Conservation (phyloP, 139 green algal species). For the Tetradesmus lagerheimii region DNA sequence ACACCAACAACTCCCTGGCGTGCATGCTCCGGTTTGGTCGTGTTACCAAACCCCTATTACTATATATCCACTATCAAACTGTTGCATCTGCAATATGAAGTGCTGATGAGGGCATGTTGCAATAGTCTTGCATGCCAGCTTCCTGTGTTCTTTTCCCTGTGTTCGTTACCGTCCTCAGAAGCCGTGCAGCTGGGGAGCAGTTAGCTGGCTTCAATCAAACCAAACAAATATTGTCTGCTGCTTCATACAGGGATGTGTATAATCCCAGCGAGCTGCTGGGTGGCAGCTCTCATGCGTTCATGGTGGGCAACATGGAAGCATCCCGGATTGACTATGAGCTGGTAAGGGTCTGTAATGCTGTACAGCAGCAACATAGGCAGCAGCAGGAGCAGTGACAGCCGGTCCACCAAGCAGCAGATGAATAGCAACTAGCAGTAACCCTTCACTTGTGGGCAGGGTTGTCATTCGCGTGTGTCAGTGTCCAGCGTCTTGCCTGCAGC, state of each 20-base stretch:
- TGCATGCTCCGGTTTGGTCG: background rate
- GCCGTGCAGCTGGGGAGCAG: background rate
- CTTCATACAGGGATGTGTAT: constrained; percentile 4
- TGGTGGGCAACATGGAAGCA: constrained; percentile 32
- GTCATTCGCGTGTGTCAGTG: too few species aligned
- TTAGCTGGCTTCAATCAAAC: background rate
- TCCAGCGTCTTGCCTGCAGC: too few species aligned
- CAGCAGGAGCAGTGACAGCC: background rate
- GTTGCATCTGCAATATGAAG: background rate
- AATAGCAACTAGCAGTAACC: background rate
- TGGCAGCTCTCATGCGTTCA: background rate
- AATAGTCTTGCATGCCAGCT: background rate
- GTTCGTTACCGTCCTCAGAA: too few species aligned
- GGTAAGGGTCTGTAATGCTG: constrained; percentile 22
- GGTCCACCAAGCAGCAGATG: background rate
- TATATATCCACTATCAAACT: too few species aligned
- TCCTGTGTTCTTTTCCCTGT: background rate
- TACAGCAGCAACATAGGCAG: background rate
- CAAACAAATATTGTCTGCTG: background rate
- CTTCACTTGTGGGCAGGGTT: background rate
- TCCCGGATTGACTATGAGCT: constrained; percentile 45
- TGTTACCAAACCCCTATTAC: background rate
- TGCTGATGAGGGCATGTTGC: background rate
- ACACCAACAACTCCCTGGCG: background rate
- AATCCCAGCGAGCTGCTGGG: background rate